phyloP scores from a whole-genome alignment of 2,329 filamentous ascomycete species.

The Epichloe gansuensis region DNA sequence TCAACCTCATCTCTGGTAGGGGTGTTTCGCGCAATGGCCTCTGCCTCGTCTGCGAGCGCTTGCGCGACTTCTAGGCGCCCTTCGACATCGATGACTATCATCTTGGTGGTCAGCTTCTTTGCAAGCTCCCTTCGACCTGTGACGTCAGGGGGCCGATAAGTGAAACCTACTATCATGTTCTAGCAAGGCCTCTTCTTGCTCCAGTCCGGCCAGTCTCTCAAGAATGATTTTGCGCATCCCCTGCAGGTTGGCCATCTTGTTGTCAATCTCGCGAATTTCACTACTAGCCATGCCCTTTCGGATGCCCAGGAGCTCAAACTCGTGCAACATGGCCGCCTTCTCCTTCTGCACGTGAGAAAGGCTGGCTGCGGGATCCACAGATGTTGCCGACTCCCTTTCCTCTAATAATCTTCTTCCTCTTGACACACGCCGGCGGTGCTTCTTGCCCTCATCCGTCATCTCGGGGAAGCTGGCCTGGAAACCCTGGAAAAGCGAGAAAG shows the following conservation, averaged over 20 bases:
- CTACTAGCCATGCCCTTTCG: conserved; percentile 96
- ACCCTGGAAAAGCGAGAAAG: conserved; percentile 90
- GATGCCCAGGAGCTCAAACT: conserved; percentile 80
- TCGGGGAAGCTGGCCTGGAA: conserved; percentile 83
- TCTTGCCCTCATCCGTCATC: conserved; percentile 54
- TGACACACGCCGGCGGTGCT: conserved; percentile 56
- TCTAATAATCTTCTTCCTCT: conserved; percentile 65
- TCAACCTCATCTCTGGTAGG: conserved; percentile 42
- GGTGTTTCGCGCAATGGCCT: conserved; percentile 39
- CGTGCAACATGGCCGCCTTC: conserved; percentile 65
- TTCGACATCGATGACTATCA: conserved; percentile 48
- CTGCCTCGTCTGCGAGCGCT: conserved; percentile 44
- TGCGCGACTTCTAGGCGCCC: conserved; percentile 49
- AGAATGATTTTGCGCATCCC: conserved; percentile 88
- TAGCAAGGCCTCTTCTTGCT: conserved; percentile 79
- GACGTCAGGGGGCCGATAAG: neutral
- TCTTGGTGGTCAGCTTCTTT: neutral
- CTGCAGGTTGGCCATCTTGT: conserved; percentile 85
- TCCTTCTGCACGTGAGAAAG: conserved; percentile 68
- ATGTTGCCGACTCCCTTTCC: conserved; percentile 37
- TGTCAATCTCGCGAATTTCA: conserved; percentile 93
- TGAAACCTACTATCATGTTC: conserved; percentile 69
- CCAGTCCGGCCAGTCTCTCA: conserved; percentile 70
- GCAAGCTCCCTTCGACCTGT: neutral
- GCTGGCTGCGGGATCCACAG: conserved; percentile 47